phyloP scores from a whole-genome alignment of 2,329 filamentous ascomycete genomes.

The Clonostachys solani region DNA sequence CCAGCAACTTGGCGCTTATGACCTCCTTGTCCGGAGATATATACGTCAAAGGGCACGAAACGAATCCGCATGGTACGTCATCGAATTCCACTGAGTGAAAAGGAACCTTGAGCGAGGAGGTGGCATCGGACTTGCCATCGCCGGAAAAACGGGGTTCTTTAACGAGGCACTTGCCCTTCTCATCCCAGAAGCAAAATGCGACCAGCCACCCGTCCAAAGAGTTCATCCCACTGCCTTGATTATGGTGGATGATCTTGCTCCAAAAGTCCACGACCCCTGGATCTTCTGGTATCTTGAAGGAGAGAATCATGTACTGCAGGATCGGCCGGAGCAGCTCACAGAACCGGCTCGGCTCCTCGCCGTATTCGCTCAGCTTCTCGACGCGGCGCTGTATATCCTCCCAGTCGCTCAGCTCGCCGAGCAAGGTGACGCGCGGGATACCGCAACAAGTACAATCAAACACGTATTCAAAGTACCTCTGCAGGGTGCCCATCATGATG shows the following conservation, averaged over 20 bases:
- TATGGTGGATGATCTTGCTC: conserved; percentile 11
- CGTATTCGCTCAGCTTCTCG: conserved; percentile 28
- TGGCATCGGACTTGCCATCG: not conserved
- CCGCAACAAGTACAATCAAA: conserved; percentile 28
- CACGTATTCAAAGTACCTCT: conserved; percentile 40
- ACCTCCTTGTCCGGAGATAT: too few species aligned
- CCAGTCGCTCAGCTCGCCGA: conserved; percentile 43
- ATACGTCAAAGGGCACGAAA: not conserved
- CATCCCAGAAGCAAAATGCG: not conserved
- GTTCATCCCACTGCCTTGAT: not conserved
- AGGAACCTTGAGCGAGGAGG: not conserved
- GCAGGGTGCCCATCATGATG: conserved; percentile 45
- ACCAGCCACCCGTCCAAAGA: not conserved
- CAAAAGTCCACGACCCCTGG: conserved; percentile 28
- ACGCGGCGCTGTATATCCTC: conserved; percentile 19
- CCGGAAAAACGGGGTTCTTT: not conserved
- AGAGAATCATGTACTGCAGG: conserved; percentile 26
- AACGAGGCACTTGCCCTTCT: not conserved
- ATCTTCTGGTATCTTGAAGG: conserved; percentile 22
- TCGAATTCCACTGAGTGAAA: too few species aligned
- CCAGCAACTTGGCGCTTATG: too few species aligned
- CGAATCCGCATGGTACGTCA: not conserved
- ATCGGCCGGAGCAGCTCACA: conserved; percentile 27
- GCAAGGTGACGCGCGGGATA: conserved; percentile 45
- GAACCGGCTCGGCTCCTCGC: conserved; percentile 26